Evolutionary conservation across 2,329 filamentous ascomycete species (phyloP).

Genomic region (Emericellopsis cladophorae): DNA sequence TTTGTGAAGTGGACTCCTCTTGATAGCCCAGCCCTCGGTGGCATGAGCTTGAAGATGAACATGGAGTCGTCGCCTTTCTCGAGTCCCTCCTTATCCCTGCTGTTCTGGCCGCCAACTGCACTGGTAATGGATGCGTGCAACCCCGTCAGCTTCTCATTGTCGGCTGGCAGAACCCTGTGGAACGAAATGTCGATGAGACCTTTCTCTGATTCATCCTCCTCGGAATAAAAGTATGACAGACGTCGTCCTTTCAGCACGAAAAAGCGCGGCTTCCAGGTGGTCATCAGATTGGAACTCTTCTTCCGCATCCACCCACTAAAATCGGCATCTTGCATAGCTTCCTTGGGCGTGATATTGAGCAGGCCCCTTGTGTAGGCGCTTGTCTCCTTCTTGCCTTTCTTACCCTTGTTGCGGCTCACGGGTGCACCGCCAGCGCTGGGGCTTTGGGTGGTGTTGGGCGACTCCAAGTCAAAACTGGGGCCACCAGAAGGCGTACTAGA

Average conservation of each 20-base stretch:
- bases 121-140: slow-evolving; percentile 87
- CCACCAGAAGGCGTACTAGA: slow-evolving; percentile 56
- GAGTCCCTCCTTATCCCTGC: slow-evolving; percentile 14
- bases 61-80: slow-evolving; percentile 54
- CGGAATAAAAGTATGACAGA: slow-evolving; percentile 91
- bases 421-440: slow-evolving; percentile 34
- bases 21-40: slow-evolving; percentile 74
- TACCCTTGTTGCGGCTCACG: slow-evolving; percentile 34
- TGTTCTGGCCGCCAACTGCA: slow-evolving; percentile 40
- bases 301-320: slow-evolving; percentile 99
- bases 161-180: slow-evolving; percentile 88
- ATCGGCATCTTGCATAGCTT: slow-evolving; percentile 77
- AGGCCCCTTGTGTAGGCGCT: slow-evolving; percentile 86
- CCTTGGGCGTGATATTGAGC: slow-evolving; percentile 65
- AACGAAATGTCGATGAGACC: slow-evolving; percentile 96
- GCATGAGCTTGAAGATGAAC: slow-evolving; percentile 97
- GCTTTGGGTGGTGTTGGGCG: slow-evolving; percentile 50
- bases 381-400: slow-evolving; percentile 86
- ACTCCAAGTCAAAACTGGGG: slow-evolving; percentile 68
- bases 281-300: slow-evolving; percentile 90
- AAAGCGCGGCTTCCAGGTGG: slow-evolving; percentile 93
- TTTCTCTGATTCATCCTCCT: slow-evolving; percentile 84
- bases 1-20: slow-evolving; percentile 96
- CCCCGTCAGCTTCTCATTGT: slow-evolving; percentile 80
- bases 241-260: slow-evolving; percentile 88